phyloP scores from a whole-genome alignment of 345 rosid genomes.

The Cardamine resedifolia region DNA sequence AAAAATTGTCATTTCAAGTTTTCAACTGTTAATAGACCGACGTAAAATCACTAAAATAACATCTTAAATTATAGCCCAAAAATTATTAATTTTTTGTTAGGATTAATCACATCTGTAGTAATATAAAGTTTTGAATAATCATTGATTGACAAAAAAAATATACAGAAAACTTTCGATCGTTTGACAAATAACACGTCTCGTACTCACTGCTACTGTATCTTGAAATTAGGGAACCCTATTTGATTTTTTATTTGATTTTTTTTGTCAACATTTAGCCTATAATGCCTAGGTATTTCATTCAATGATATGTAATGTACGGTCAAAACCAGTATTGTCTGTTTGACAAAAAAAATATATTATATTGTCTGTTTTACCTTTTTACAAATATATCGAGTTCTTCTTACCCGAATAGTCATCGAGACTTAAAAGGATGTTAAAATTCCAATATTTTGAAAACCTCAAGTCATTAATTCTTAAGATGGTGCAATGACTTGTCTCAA shows the following conservation, averaged over 20 bases:
- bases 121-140: not conserved
- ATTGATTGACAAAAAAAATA: not conserved
- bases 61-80: not conserved
- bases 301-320: too few relatives aligned
- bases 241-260: too few relatives aligned
- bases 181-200: too few relatives aligned
- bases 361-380: slow-evolving; percentile 1
- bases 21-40: not conserved
- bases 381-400: not conserved
- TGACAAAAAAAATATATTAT: too few relatives aligned
- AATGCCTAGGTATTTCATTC: too few relatives aligned
- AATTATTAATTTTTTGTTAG: not conserved
- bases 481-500: not conserved
- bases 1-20: too few relatives aligned
- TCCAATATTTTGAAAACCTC: not conserved
- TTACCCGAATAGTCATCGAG: not conserved
- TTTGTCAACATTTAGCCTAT: too few relatives aligned
- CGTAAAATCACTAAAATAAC: not conserved
- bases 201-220: too few relatives aligned
- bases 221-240: too few relatives aligned
- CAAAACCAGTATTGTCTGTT: too few relatives aligned
- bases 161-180: not conserved
- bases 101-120: not conserved
- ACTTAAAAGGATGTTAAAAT: not conserved
- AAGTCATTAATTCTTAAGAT: not conserved